A percentile compares a stretch with the other conserved stretches of the same genome.
Conservation (phyloP, 2,329 filamentous ascomycete species). For the Arthrobotrys conoides region DNA sequence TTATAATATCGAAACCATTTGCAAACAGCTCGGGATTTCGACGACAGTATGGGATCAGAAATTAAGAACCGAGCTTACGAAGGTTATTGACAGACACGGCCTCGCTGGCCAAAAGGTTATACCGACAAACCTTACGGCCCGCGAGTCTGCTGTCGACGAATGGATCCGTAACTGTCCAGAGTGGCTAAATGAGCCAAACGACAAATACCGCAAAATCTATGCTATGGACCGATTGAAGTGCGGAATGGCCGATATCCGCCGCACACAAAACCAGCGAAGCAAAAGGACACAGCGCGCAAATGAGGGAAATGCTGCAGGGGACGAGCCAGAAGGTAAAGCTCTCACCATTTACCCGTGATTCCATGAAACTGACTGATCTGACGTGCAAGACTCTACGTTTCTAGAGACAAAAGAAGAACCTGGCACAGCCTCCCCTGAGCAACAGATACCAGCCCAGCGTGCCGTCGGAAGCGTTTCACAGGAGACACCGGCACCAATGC, state of each 20-base stretch:
- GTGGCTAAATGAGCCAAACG: constrained; percentile 54
- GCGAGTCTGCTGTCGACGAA: constrained; percentile 48
- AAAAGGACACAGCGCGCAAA: constrained; percentile 50
- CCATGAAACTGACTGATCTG: constrained; percentile 30
- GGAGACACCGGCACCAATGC: constrained; percentile 49
- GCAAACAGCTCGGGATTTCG: constrained; percentile 56
- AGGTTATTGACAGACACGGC: constrained; percentile 49
- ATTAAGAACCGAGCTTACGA: constrained; percentile 48
- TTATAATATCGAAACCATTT: constrained; percentile 57
- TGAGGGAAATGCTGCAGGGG: constrained; percentile 40
- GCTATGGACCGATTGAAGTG: constrained; percentile 55
- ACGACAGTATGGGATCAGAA: constrained; percentile 56
- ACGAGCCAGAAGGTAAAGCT: constrained; percentile 45
- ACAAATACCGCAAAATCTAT: constrained; percentile 51
- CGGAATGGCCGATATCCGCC: constrained; percentile 54
- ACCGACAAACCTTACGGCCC: constrained; percentile 48
- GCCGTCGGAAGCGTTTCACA: constrained; percentile 42
- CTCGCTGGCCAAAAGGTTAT: constrained; percentile 55
- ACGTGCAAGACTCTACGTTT: constrained; percentile 37
- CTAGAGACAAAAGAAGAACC: constrained; percentile 53
- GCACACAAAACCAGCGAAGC: constrained; percentile 52
- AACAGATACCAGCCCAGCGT: constrained; percentile 43
- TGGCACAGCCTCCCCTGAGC: constrained; percentile 44
- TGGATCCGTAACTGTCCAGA: constrained; percentile 55
- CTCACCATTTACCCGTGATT: not conserved